phyloP scores from a whole-genome alignment of 2,329 filamentous ascomycete species.

The Penicillium sp. region DNA sequence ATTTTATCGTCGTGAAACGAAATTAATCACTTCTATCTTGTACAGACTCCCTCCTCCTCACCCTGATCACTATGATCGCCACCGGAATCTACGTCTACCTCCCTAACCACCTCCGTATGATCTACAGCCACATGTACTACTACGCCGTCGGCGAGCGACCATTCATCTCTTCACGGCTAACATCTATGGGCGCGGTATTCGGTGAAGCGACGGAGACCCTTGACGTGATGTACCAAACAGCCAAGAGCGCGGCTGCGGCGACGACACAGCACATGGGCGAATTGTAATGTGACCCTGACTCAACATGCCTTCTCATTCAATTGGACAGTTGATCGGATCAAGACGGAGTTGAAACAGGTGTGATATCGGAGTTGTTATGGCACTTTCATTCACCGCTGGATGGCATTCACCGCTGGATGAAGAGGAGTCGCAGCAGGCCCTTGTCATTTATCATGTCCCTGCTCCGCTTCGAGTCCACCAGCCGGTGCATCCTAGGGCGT shows the following conservation, averaged over 20 bases:
- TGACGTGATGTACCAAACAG: conserved; percentile 52
- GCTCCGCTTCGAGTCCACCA: conserved; percentile 1
- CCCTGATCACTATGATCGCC: conserved; percentile 79
- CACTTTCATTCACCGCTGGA: background rate
- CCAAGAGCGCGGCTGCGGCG: conserved; percentile 45
- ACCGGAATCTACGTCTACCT: conserved; percentile 91
- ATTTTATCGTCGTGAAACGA: background rate
- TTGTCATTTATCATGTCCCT: background rate
- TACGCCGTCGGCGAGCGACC: conserved; percentile 79
- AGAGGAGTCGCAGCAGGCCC: background rate
- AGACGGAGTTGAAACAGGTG: background rate
- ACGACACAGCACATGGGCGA: conserved; percentile 34
- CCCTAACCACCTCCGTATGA: conserved; percentile 80
- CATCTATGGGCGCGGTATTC: conserved; percentile 35
- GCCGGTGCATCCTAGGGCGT: conserved; percentile 31
- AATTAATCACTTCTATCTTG: background rate
- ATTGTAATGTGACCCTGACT: conserved; percentile 24
- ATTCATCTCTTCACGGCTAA: conserved; percentile 35
- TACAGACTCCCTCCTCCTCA: conserved; percentile 85
- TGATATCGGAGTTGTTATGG: background rate
- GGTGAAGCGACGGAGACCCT: conserved; percentile 31
- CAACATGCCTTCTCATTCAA: background rate
- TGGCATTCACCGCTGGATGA: background rate
- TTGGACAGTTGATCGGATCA: background rate
- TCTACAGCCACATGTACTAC: conserved; percentile 85